Percentiles rank a stretch among this genome's conserved stretches.
phyloP scores from a whole-genome alignment of 306 rosid species.

The Vachellia pachyceras region DNA sequence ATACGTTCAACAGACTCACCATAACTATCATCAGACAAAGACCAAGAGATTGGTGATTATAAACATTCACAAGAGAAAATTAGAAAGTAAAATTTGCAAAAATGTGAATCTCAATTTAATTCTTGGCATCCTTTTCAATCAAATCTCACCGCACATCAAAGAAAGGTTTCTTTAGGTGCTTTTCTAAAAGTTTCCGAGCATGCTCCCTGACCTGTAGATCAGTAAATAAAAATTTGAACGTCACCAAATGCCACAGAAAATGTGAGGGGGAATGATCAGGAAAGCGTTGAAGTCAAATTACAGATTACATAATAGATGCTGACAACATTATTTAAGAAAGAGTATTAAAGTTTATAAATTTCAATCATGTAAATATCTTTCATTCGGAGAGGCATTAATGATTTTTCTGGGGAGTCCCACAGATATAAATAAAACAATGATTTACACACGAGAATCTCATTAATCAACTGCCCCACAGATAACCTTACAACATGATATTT shows the following conservation, averaged over 20 bases:
- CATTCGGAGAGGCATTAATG: not conserved
- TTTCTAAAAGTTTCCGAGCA: slow-evolving; percentile 94
- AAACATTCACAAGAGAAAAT: slow-evolving; percentile 29
- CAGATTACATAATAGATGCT: slow-evolving; percentile 6
- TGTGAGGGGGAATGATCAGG: slow-evolving; percentile 11
- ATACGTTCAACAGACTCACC: slow-evolving; percentile 66
- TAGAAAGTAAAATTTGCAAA: slow-evolving; percentile 19
- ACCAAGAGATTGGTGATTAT: slow-evolving; percentile 36
- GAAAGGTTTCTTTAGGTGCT: slow-evolving; percentile 81
- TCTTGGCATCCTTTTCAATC: not conserved
- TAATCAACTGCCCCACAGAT: not conserved
- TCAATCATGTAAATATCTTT: not conserved
- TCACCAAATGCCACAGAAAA: slow-evolving; percentile 28
- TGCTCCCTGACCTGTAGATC: slow-evolving; percentile 81
- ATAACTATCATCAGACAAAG: slow-evolving; percentile 56
- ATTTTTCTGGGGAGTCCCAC: not conserved
- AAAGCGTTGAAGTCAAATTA: slow-evolving; percentile 1
- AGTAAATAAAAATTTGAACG: slow-evolving; percentile 29
- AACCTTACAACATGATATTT: too few relatives aligned
- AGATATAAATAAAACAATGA: not conserved
- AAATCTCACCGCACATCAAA: slow-evolving; percentile 69
- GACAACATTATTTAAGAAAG: not conserved
- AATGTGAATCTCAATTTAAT: not conserved
- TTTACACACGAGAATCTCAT: slow-evolving; percentile 10
- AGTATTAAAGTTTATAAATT: not conserved